These are phyloP conservation scores for Amanita pseudoporphyria DNA, from an alignment of 768 basidiomycete species.

Conservation along the genomic window DNA sequence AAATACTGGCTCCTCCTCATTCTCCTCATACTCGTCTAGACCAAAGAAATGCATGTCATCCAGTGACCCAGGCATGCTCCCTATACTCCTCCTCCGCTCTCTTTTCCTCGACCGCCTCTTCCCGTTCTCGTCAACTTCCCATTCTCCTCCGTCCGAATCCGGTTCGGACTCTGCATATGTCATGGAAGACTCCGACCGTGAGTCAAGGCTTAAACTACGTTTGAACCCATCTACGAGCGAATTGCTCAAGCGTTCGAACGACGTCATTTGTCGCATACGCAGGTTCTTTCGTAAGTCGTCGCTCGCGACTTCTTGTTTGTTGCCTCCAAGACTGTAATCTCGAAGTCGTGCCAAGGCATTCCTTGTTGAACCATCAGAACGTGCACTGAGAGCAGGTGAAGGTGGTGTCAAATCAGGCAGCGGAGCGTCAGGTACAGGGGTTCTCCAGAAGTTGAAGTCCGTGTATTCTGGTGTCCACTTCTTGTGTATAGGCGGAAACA, in stretches of 20 bases:
- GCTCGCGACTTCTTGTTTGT: constrained; percentile 8
- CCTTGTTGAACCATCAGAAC: constrained; percentile 76
- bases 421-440: constrained; percentile 65
- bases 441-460: constrained; percentile 95
- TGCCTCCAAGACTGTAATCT: constrained; percentile 60
- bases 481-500: constrained; percentile 94
- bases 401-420: constrained; percentile 79
- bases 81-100: constrained; percentile 51
- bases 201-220: constrained; percentile 44
- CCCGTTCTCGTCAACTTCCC: constrained; percentile 27
- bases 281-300: constrained; percentile 23
- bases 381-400: constrained; percentile 89
- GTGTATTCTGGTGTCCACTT: constrained; percentile 88
- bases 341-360: constrained; percentile 66
- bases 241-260: constrained; percentile 60
- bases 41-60: constrained; percentile 47
- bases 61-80: constrained; percentile 83
- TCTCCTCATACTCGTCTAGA: constrained; percentile 33
- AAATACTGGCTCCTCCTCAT: constrained; percentile 5
- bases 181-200: constrained; percentile 42
- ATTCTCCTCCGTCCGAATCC: constrained; percentile 35
- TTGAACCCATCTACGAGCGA: constrained; percentile 36
- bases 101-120: constrained; percentile 24
- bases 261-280: constrained; percentile 64
- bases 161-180: constrained; percentile 39